Percentiles rank a stretch among this genome's conserved stretches.
phyloP scores from a whole-genome alignment of 495 filamentous ascomycete species.

The Oleoguttula mirabilis region DNA sequence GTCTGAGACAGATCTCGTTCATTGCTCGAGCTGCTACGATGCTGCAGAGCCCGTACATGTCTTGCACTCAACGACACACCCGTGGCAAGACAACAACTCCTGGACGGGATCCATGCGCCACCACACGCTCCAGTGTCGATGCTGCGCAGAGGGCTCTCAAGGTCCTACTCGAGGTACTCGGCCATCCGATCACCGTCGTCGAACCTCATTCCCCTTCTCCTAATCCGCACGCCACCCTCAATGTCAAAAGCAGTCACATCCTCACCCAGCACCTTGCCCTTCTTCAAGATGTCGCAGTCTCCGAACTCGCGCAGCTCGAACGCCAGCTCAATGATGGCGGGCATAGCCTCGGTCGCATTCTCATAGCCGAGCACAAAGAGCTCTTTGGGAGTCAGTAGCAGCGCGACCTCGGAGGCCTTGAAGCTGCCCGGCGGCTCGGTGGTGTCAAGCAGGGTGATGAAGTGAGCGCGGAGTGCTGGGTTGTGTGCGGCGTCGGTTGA shows the following conservation, averaged over 20 bases:
- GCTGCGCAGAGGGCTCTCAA: no score
- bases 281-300: conserved; percentile 11
- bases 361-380: conserved; percentile 15
- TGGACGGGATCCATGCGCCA: no score
- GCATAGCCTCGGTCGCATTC: conserved; percentile 10
- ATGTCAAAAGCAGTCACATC: conserved; percentile 3
- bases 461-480: conserved; percentile 8
- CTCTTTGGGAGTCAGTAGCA: conserved; percentile 1
- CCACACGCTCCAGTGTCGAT: no score
- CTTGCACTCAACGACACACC: no score
- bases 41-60: no score
- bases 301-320: conserved; percentile 14
- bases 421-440: conserved; percentile 15
- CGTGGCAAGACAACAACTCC: no score
- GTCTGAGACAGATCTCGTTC: no score
- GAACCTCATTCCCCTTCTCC: no score
- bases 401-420: conserved; percentile 9
- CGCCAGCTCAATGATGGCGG: conserved; percentile 14
- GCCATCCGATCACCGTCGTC: no score
- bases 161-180: no score
- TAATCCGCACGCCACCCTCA: conserved; percentile 7
- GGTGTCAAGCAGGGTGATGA: conserved; percentile 12
- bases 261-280: conserved; percentile 3
- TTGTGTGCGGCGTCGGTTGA: conserved; percentile 13
- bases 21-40: no score